Percentiles rank a stretch among this genome's conserved stretches.
These are phyloP conservation scores for Pseudogymnoascus sp. DNA, from an alignment of 2,329 filamentous ascomycete species.

Conservation along the genomic window DNA sequence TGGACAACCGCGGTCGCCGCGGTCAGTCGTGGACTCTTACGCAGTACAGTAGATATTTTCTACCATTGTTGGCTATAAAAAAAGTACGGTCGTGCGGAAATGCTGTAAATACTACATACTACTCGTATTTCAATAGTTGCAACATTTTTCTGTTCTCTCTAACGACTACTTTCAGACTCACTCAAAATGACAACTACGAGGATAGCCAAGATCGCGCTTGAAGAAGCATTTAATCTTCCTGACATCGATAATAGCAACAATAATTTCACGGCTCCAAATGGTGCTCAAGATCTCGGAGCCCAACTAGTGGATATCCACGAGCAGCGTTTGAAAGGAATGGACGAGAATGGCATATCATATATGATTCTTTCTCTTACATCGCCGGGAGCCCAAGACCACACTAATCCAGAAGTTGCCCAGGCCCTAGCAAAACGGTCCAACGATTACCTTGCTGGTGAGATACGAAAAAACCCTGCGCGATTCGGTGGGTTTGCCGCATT, in stretches of 20 bases:
- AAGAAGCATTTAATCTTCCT: slow-evolving; percentile 53
- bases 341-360: slow-evolving; percentile 41
- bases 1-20: not conserved
- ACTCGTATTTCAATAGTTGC: not conserved
- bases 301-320: slow-evolving; percentile 24
- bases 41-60: not conserved
- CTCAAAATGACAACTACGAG: slow-evolving; percentile 28
- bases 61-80: not conserved
- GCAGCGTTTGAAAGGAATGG: slow-evolving; percentile 35
- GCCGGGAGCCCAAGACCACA: slow-evolving; percentile 40
- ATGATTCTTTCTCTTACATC: slow-evolving; percentile 41
- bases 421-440: not conserved
- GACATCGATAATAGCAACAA: slow-evolving; percentile 47
- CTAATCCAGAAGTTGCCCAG: slow-evolving; percentile 22
- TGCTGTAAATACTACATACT: not conserved
- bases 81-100: not conserved
- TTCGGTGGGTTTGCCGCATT: not conserved
- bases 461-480: not conserved
- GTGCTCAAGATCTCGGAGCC: slow-evolving; percentile 45
- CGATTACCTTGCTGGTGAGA: not conserved
- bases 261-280: slow-evolving; percentile 53
- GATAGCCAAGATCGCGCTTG: slow-evolving; percentile 51
- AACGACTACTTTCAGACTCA: not conserved
- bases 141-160: not conserved
- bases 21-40: not conserved